Conservation (phyloP, 129 eudicot species). For the Artemisia annua region DNA sequence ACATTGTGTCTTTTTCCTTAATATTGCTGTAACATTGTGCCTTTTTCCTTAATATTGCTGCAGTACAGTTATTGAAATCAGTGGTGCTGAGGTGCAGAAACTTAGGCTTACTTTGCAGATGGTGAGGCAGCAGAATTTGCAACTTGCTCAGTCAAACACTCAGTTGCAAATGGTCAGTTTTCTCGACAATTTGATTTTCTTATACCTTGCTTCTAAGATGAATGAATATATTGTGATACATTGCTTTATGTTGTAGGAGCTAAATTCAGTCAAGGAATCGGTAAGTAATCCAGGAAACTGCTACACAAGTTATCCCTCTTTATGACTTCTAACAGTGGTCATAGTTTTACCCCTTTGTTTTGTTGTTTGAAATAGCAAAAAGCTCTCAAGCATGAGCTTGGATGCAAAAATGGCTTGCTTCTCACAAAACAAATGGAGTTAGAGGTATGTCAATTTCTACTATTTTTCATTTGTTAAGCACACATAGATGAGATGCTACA, state of each 20-base stretch:
- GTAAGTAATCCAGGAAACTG: slow-evolving; percentile 33
- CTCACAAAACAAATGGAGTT: slow-evolving; percentile 39
- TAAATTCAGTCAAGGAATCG: slow-evolving; percentile 56
- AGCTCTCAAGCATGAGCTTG: slow-evolving; percentile 51
- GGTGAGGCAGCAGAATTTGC: slow-evolving; percentile 54
- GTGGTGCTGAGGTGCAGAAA: slow-evolving; percentile 50
- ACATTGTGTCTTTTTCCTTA: too few species aligned
- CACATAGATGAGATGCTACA: too few species aligned
- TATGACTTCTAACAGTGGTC: neutral
- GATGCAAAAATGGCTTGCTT: slow-evolving; percentile 56
- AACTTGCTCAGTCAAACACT: slow-evolving; percentile 53
- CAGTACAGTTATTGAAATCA: slow-evolving; percentile 55
- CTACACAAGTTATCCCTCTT: neutral
- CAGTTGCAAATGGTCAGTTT: slow-evolving; percentile 55
- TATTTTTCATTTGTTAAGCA: too few species aligned
- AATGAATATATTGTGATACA: neutral
- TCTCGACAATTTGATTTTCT: neutral
- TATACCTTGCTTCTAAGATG: slow-evolving; percentile 4
- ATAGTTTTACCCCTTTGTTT: slow-evolving; percentile 10
- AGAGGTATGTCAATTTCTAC: slow-evolving; percentile 26
- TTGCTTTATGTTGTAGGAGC: slow-evolving; percentile 40
- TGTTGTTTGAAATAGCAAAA: slow-evolving; percentile 44
- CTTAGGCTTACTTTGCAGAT: slow-evolving; percentile 48
- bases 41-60: slow-evolving; percentile 13
- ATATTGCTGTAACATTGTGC: too few species aligned